Percentiles rank a stretch among this genome's conserved stretches.
These are phyloP conservation scores for Eleusine coracana DNA, from an alignment of 176 grass and related monocot genomes.

Conservation along the genomic window DNA sequence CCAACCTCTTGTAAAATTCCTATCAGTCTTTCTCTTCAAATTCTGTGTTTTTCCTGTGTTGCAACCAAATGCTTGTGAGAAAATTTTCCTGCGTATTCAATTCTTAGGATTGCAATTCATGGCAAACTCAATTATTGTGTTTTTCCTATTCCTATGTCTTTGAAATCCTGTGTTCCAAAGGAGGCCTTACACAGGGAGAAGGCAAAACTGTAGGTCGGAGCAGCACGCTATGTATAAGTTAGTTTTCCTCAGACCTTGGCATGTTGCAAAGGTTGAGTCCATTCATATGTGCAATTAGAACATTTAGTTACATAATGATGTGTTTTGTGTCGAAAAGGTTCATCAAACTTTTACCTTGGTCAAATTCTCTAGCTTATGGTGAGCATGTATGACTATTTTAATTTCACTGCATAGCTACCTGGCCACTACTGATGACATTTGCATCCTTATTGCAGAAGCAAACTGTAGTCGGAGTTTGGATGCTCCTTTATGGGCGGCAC, in stretches of 20 bases:
- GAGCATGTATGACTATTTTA: neutral
- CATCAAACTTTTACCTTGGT: neutral
- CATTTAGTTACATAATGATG: neutral
- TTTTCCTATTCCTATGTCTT: too few species aligned
- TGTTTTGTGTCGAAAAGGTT: neutral
- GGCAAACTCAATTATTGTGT: too few species aligned
- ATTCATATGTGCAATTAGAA: neutral
- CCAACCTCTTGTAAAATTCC: too few species aligned
- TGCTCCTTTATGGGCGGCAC: constrained; percentile 67
- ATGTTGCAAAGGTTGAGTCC: neutral
- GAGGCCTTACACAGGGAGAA: neutral
- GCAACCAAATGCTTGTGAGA: too few species aligned
- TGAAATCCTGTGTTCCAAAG: too few species aligned
- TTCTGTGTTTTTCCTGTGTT: too few species aligned
- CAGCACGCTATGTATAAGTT: neutral
- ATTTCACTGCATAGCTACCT: neutral
- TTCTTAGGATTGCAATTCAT: too few species aligned
- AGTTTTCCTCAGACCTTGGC: neutral
- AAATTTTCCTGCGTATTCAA: too few species aligned
- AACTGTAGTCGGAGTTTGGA: constrained; percentile 51
- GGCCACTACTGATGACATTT: constrained; percentile 18
- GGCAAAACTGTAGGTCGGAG: neutral
- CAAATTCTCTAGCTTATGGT: constrained; percentile 7
- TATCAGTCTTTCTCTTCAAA: too few species aligned
- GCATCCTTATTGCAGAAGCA: constrained; percentile 49